phyloP scores from a whole-genome alignment of 179 eudicot genomes.

The Beta lomatogona region DNA sequence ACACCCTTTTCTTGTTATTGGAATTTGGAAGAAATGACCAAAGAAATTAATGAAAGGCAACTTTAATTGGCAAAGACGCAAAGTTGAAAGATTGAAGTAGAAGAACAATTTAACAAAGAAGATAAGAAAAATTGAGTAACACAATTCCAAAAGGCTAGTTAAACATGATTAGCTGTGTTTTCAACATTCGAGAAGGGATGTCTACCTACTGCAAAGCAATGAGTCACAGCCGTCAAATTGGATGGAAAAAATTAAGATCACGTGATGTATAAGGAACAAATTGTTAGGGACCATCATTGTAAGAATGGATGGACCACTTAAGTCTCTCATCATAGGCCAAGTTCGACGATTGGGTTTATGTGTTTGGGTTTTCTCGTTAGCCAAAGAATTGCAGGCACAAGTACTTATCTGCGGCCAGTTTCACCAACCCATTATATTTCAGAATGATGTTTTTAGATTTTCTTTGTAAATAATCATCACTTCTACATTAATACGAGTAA shows the following conservation, averaged over 20 bases:
- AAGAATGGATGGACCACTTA: neutral
- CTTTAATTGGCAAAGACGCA: conserved; percentile 24
- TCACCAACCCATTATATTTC: too few relatives aligned
- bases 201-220: neutral
- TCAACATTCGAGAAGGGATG: neutral
- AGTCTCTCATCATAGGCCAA: neutral
- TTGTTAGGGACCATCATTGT: neutral
- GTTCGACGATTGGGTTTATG: neutral
- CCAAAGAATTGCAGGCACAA: neutral
- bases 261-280: neutral
- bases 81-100: conserved; percentile 17
- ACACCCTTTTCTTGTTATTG: neutral
- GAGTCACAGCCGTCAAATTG: conserved; percentile 14
- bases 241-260: neutral
- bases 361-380: conserved; percentile 6
- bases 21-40: neutral
- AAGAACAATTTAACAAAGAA: neutral
- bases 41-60: neutral
- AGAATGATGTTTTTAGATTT: too few relatives aligned
- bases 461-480: too few relatives aligned
- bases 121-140: neutral
- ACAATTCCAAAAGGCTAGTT: neutral
- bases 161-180: neutral
- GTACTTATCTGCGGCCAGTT: neutral
- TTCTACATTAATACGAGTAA: too few relatives aligned